Conservation (phyloP, 176 grass and related monocot species). For the Carex cristatella region DNA sequence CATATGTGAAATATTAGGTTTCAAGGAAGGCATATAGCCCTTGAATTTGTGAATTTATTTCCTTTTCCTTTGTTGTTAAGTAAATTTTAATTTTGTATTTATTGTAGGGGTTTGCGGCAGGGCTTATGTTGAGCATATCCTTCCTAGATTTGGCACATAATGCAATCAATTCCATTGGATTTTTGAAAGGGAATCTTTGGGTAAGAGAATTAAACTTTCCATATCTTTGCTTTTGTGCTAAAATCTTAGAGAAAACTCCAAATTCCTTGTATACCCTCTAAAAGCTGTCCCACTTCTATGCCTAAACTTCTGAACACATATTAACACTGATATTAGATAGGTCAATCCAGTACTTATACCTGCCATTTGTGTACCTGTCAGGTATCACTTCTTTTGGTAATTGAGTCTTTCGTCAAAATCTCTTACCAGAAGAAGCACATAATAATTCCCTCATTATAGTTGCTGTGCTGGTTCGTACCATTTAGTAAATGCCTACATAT, state of each 20-base stretch:
- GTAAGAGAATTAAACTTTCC: conserved; percentile 27
- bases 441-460: background rate
- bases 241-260: background rate
- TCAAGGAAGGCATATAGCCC: background rate
- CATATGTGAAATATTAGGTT: background rate
- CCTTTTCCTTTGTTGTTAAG: background rate
- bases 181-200: conserved; percentile 96
- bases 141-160: conserved; percentile 96
- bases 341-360: too few species aligned
- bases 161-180: conserved; percentile 88
- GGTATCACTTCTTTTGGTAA: background rate
- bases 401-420: background rate
- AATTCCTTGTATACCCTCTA: background rate
- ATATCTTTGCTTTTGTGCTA: background rate
- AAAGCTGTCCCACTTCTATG: background rate
- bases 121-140: conserved; percentile 95
- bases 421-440: background rate
- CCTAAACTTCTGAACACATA: too few species aligned
- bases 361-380: background rate
- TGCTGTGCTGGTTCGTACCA: background rate
- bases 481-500: background rate
- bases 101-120: conserved; percentile 80
- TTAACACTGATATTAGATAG: too few species aligned
- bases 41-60: background rate
- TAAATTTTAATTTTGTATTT: conserved; percentile 9